phyloP scores from a whole-genome alignment of 2,329 filamentous ascomycete genomes.

The Trichoderma semiorbis region DNA sequence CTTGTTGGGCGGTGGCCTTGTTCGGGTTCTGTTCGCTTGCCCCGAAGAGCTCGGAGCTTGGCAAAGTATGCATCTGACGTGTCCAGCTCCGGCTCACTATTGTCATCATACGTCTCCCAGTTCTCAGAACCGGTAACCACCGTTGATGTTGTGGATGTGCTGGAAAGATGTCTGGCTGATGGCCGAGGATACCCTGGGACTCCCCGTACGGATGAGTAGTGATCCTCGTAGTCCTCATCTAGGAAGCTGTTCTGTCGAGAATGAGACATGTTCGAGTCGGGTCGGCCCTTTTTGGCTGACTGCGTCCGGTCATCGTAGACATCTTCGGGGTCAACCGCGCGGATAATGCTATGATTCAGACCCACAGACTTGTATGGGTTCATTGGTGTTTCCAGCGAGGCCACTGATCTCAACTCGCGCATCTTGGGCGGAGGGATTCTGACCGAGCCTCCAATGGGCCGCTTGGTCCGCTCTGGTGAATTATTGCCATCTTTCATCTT shows the following conservation, averaged over 20 bases:
- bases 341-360: slow-evolving; percentile 53
- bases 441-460: slow-evolving; percentile 50
- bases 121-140: slow-evolving; percentile 83
- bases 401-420: slow-evolving; percentile 65
- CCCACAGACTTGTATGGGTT: slow-evolving; percentile 49
- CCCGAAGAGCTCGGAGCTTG: slow-evolving; percentile 65
- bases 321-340: slow-evolving; percentile 71
- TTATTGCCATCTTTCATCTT: slow-evolving; percentile 70
- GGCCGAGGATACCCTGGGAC: slow-evolving; percentile 40
- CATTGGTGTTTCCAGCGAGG: slow-evolving; percentile 49
- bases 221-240: slow-evolving; percentile 30
- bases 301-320: slow-evolving; percentile 68
- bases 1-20: slow-evolving; percentile 39
- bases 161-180: slow-evolving; percentile 58
- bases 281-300: slow-evolving; percentile 33
- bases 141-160: slow-evolving; percentile 71
- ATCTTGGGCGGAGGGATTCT: slow-evolving; percentile 84
- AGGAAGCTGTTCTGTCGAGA: slow-evolving; percentile 30
- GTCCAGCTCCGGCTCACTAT: slow-evolving; percentile 72
- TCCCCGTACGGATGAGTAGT: slow-evolving; percentile 41
- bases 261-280: slow-evolving; percentile 40
- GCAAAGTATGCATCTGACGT: slow-evolving; percentile 76
- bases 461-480: slow-evolving; percentile 67
- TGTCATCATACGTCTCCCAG: slow-evolving; percentile 95
- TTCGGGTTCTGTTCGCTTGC: slow-evolving; percentile 60